Percentiles rank a stretch among this genome's conserved stretches.
Conservation (phyloP, 1,139 yeast genomes). For the Candida frijolesensis region DNA sequence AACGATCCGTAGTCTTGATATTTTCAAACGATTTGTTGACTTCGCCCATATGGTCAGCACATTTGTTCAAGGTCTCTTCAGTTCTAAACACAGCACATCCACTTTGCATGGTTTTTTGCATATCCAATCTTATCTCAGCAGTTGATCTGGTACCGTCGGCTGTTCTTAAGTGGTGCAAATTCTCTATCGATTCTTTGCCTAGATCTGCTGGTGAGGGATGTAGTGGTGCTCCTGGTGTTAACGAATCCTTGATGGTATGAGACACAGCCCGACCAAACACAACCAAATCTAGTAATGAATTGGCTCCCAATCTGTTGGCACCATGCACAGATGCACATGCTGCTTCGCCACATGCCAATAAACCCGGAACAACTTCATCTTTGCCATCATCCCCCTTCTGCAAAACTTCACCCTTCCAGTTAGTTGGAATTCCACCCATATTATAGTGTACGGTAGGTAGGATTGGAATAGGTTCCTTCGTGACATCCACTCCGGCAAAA, state of each 20-base stretch:
- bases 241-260: constrained; percentile 81
- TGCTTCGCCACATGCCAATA: constrained; percentile 97
- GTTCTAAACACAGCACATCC: constrained; percentile 97
- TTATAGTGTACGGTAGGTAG: constrained; percentile 98
- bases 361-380: constrained; percentile 89
- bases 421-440: constrained; percentile 99
- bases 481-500: constrained; percentile 98
- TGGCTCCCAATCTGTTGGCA: constrained; percentile 98
- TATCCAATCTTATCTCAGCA: constrained; percentile 82
- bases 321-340: constrained; percentile 99
- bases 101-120: constrained; percentile 96
- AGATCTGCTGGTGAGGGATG: constrained; percentile 75
- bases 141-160: constrained; percentile 83
- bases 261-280: constrained; percentile 98
- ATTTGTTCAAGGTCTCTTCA: constrained; percentile 87
- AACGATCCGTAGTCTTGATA: constrained; percentile 87
- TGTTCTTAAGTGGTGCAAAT: constrained; percentile 83
- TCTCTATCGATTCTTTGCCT: constrained; percentile 87
- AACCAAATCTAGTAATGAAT: constrained; percentile 92
- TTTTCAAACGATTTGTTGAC: constrained; percentile 71
- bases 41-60: constrained; percentile 76
- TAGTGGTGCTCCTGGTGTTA: constrained; percentile 87
- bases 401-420: constrained; percentile 93
- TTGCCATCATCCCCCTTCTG: constrained; percentile 84
- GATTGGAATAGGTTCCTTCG: constrained; percentile 98